A percentile compares a stretch with the other conserved stretches of the same genome.
These are phyloP conservation scores for Rickenella mellea DNA, from an alignment of 768 basidiomycete species.

Conservation along the genomic window DNA sequence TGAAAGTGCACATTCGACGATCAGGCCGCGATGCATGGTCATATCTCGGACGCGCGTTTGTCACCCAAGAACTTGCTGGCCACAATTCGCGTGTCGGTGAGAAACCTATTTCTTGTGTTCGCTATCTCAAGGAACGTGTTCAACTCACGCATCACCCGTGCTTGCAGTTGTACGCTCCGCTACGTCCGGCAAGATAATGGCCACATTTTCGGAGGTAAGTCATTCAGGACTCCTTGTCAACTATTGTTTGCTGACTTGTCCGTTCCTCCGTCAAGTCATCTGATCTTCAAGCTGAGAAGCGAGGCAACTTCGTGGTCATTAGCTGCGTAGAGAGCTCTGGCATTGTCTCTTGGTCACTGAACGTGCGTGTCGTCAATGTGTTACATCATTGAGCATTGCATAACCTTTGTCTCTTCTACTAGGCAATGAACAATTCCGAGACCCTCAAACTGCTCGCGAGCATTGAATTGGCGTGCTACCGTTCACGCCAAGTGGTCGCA, in stretches of 20 bases:
- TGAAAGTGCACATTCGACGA: conserved; percentile 76
- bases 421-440: conserved; percentile 80
- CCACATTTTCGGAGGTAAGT: conserved; percentile 62
- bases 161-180: conserved; percentile 51
- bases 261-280: conserved; percentile 30
- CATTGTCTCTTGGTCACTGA: conserved; percentile 80
- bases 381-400: neutral
- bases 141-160: neutral
- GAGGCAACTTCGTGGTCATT: conserved; percentile 81
- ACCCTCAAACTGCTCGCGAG: conserved; percentile 74
- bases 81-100: conserved; percentile 76
- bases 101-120: conserved; percentile 17
- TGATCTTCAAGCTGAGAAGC: conserved; percentile 77
- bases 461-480: conserved; percentile 79
- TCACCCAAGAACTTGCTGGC: conserved; percentile 64
- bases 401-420: conserved; percentile 3
- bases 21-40: conserved; percentile 76
- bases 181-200: conserved; percentile 57
- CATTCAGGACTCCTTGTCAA: neutral
- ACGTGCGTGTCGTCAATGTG: conserved; percentile 35
- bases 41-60: conserved; percentile 70
- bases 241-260: conserved; percentile 9
- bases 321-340: conserved; percentile 65
- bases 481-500: conserved; percentile 55
- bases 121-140: neutral